These are phyloP conservation scores for Zychaea mexicana DNA, from an alignment of 371 early-diverging fungal genomes.

Conservation along the genomic window DNA sequence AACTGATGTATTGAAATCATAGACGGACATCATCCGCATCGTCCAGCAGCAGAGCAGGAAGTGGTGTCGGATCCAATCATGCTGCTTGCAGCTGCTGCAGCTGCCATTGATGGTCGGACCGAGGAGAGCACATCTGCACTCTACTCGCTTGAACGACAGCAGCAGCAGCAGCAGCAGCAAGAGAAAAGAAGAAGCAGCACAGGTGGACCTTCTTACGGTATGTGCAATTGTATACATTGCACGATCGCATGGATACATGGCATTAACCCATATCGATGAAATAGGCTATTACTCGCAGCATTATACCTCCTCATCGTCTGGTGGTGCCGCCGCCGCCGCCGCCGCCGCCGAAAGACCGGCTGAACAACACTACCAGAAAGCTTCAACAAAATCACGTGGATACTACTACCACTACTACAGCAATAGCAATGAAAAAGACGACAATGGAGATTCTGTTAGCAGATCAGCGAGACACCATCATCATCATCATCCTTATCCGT, in stretches of 20 bases:
- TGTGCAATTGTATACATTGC: background rate
- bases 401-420: background rate
- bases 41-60: background rate
- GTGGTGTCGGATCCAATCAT: conserved; percentile 39
- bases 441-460: background rate
- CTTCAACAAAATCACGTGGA: background rate
- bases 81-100: conserved; percentile 47
- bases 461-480: background rate
- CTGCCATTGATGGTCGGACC: conserved; percentile 31
- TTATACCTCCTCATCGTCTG: too few relatives aligned
- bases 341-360: background rate
- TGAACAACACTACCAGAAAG: background rate
- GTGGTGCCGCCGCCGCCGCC: too few relatives aligned
- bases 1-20: background rate
- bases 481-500: background rate
- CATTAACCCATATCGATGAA: background rate
- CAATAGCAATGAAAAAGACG: background rate
- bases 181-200: background rate
- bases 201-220: background rate
- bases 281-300: background rate
- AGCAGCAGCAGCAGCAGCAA: too few relatives aligned
- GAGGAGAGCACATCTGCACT: background rate
- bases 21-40: background rate
- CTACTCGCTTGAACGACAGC: background rate
- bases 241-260: background rate